A percentile compares a stretch with the other conserved stretches of the same genome.
Conservation (phyloP, 2,329 filamentous ascomycete species). For the Gremmenia infestans region DNA sequence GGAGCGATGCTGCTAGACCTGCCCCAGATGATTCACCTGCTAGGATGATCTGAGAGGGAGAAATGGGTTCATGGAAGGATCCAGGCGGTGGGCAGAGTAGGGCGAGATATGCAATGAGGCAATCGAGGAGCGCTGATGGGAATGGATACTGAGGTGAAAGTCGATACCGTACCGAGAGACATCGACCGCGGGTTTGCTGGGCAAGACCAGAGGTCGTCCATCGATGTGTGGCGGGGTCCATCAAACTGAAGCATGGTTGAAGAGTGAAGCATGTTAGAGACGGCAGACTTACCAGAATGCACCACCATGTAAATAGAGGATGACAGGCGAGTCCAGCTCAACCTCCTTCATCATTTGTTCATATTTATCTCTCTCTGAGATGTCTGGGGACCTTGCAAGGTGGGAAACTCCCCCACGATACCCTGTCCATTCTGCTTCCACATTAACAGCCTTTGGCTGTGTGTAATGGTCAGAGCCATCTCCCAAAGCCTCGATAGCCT, state of each 20-base stretch:
- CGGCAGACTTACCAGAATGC: not conserved
- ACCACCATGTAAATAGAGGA: constrained; percentile 1
- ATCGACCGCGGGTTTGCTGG: not conserved
- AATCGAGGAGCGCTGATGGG: constrained; percentile 1
- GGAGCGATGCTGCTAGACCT: not conserved
- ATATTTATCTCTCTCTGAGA: not conserved
- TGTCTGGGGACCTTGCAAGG: not conserved
- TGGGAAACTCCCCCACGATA: not conserved
- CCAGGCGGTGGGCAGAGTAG: constrained; percentile 1
- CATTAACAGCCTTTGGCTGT: not conserved
- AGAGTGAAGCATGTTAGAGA: not conserved
- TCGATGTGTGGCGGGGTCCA: not conserved
- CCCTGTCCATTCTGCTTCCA: not conserved
- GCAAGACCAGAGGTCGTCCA: not conserved
- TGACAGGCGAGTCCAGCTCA: not conserved
- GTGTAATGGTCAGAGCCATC: not conserved
- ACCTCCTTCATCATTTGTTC: not conserved
- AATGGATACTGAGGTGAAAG: constrained; percentile 2
- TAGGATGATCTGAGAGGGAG: not conserved
- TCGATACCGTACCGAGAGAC: not conserved
- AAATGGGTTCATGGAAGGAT: not conserved
- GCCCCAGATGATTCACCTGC: not conserved
- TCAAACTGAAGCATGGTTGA: not conserved
- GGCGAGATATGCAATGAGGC: not conserved
- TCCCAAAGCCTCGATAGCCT: not conserved